Percentiles rank a stretch among this genome's conserved stretches.
These are phyloP conservation scores for Auriscalpium microsporum DNA, from an alignment of 768 basidiomycete genomes.

Conservation along the genomic window DNA sequence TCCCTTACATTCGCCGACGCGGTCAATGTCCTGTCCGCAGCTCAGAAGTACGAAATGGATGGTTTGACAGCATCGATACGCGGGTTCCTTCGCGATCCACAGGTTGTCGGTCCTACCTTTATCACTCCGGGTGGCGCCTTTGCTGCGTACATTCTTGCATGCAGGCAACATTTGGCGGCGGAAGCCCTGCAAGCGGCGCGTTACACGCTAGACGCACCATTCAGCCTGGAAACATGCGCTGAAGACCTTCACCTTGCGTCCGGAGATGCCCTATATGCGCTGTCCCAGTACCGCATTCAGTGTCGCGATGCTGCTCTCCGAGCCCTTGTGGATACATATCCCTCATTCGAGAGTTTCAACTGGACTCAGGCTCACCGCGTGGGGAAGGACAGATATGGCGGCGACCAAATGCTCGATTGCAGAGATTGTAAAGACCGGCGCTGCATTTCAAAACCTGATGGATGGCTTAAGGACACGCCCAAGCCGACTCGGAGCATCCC, in stretches of 20 bases:
- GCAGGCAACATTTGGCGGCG: not conserved
- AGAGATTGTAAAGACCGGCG: too few relatives aligned
- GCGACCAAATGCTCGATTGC: too few relatives aligned
- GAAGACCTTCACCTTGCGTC: not conserved
- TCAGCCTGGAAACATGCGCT: not conserved
- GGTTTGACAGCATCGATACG: not conserved
- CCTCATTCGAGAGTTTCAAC: not conserved
- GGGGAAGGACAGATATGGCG: not conserved
- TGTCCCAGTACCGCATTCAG: not conserved
- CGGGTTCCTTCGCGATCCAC: not conserved
- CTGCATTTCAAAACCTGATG: not conserved
- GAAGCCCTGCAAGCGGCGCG: not conserved
- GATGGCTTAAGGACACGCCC: not conserved
- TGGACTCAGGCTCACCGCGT: not conserved
- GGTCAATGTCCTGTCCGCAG: not conserved
- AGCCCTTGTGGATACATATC: too few relatives aligned
- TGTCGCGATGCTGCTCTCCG: not conserved
- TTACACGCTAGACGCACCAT: not conserved
- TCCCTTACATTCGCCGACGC: not conserved
- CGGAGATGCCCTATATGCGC: not conserved
- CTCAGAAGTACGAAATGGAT: not conserved
- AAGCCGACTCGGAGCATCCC: not conserved
- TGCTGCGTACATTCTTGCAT: not conserved
- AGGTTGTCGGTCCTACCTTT: not conserved
- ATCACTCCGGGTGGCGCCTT: not conserved